These are phyloP conservation scores for Sporodiniella umbellata DNA, from an alignment of 371 early-diverging fungal species.

Conservation along the genomic window DNA sequence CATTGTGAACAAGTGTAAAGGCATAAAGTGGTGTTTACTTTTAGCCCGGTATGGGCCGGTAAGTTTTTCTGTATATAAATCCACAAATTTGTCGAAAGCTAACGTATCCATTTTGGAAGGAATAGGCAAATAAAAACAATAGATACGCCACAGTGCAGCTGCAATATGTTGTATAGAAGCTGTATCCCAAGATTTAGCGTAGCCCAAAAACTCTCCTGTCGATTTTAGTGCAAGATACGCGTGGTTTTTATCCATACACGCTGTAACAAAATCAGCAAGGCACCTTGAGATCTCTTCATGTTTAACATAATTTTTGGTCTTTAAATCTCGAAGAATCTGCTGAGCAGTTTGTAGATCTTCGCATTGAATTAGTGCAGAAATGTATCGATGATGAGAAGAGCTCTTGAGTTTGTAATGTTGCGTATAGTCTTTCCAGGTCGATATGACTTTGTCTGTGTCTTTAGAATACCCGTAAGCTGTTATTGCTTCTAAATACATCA, in stretches of 20 bases:
- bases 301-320: background rate
- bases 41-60: background rate
- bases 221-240: conserved; percentile 3
- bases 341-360: conserved; percentile 7
- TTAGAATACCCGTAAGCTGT: conserved; percentile 23
- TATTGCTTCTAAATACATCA: conserved; percentile 19
- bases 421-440: conserved; percentile 14
- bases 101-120: background rate
- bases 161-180: background rate
- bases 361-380: conserved; percentile 21
- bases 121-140: background rate
- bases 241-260: background rate
- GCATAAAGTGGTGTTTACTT: background rate
- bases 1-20: background rate
- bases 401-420: conserved; percentile 1
- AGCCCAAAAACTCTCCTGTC: conserved; percentile 4
- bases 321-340: conserved; percentile 2
- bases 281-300: conserved; percentile 4
- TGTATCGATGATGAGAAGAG: conserved; percentile 8
- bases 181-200: conserved; percentile 2
- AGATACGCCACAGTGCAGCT: conserved; percentile 5
- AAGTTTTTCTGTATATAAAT: background rate
- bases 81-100: background rate
- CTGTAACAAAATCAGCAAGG: conserved; percentile 6
- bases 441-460: conserved; percentile 7